These are phyloP conservation scores for Cymodocea nodosa DNA, from an alignment of 116 monocot species.

Conservation along the genomic window DNA sequence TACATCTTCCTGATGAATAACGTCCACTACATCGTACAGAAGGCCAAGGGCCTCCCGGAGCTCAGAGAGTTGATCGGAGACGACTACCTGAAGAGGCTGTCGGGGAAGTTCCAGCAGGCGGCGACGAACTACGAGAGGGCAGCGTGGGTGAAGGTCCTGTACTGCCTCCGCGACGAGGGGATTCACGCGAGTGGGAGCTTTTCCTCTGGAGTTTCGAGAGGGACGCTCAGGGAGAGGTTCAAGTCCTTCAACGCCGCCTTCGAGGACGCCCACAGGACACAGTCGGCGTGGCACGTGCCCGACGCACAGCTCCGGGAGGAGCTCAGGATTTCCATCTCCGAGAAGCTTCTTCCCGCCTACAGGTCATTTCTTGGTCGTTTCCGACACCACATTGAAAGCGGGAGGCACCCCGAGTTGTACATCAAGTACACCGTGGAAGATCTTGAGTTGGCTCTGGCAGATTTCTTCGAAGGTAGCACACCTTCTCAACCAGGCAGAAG, in stretches of 20 bases:
- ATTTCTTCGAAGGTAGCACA: constrained; percentile 66
- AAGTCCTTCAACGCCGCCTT: constrained; percentile 74
- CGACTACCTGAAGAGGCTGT: constrained; percentile 44
- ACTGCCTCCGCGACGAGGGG: constrained; percentile 72
- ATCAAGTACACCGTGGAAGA: constrained; percentile 84
- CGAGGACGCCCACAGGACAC: constrained; percentile 54
- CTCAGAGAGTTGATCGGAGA: constrained; percentile 52
- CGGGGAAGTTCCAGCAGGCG: constrained; percentile 36
- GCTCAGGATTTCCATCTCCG: constrained; percentile 69
- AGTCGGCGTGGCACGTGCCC: constrained; percentile 57
- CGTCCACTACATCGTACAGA: constrained; percentile 73
- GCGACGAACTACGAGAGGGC: constrained; percentile 72
- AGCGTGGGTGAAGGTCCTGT: constrained; percentile 51
- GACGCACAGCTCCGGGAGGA: constrained; percentile 73
- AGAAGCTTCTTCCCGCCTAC: constrained; percentile 64
- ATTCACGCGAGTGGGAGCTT: constrained; percentile 64
- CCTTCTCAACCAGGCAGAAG: constrained; percentile 32
- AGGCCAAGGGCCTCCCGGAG: constrained; percentile 49
- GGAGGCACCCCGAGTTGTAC: constrained; percentile 61
- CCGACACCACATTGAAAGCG: constrained; percentile 54
- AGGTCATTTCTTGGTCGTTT: constrained; percentile 76
- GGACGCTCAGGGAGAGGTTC: constrained; percentile 60
- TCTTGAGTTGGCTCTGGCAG: constrained; percentile 53
- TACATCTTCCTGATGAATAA: constrained; percentile 88
- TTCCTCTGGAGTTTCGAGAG: constrained; percentile 46